phyloP scores from a whole-genome alignment of 73 alveolate species.

The Paramecium tetraurelia region DNA sequence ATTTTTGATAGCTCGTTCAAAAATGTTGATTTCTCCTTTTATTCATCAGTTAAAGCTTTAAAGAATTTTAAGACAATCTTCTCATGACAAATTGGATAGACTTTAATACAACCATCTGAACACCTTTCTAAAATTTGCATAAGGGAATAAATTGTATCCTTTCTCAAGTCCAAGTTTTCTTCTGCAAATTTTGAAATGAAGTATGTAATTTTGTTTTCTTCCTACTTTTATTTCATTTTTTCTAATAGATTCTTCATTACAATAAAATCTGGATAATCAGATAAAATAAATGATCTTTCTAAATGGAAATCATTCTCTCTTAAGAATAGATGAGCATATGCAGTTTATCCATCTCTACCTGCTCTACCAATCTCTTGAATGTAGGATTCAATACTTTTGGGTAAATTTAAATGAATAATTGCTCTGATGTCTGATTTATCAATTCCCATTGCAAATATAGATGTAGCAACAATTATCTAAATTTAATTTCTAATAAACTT shows the following conservation, averaged over 20 bases:
- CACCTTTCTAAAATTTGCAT: slow-evolving; percentile 31
- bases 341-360: slow-evolving; percentile 94
- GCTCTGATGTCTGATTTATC: slow-evolving; percentile 93
- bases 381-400: slow-evolving; percentile 90
- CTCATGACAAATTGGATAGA: slow-evolving; percentile 8
- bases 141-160: neutral
- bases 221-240: slow-evolving; percentile 38
- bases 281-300: slow-evolving; percentile 37
- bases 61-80: neutral
- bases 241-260: slow-evolving; percentile 29
- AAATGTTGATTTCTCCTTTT: neutral
- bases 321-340: slow-evolving; percentile 86
- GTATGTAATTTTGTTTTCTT: neutral
- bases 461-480: slow-evolving; percentile 89
- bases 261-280: slow-evolving; percentile 35
- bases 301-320: slow-evolving; percentile 67
- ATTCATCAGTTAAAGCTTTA: neutral
- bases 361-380: slow-evolving; percentile 97
- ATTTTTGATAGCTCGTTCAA: neutral
- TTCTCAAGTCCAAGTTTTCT: neutral
- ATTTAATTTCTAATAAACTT: slow-evolving; percentile 79
- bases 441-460: slow-evolving; percentile 97
- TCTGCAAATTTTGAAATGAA: neutral
- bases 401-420: slow-evolving; percentile 94
- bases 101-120: neutral